Evolutionary conservation across 352 stramenopile species (phyloP), one percentile per base, ranked within the genome.

Genomic region (Phytophthora cryptogea): DNA sequence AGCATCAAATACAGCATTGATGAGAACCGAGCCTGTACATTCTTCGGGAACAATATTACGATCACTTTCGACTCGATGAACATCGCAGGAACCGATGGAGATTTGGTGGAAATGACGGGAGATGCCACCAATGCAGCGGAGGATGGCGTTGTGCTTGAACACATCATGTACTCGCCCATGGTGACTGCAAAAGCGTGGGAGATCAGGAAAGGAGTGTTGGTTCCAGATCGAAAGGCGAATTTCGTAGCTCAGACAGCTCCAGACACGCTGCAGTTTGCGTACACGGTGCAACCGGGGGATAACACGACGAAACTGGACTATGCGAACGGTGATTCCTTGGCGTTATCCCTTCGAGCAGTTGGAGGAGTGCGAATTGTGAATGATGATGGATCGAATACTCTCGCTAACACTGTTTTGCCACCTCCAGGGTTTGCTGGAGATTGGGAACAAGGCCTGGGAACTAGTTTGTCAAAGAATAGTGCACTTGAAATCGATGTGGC

Each of bases 61-160:
- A 52, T 93, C 17, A 89, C 80, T 1, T 93, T 89, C 59, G 81
- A 91, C 45, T 88, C 78, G 4, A 74, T 91, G 52, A 93, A 93
- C 56, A 75, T 87, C 20, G 67, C 68, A 28, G 78, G 79, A 26
- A 49, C 45, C 5, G 83, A 93, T 46, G 83, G 83, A 61, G 71
- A 94, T 65, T 54, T 94, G 9, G 74, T 83, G 0, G 72, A 78
- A 32, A 67, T 94, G 60, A 84, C 72, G 5, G 76, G 68, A 2
- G 82, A 91, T 41, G 35, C 43, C 11, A 60, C 55, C 23, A 94
- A 94, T 33, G 28, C 20, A 5, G 50, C 61, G 2, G 84, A 82
- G 4, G 74, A 86, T 32, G 76, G 74, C 5, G 41, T 43, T 5
- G 52, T 59, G 2, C 47, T 94, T 0, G 60, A 54, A 4, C 66